phyloP scores from a whole-genome alignment of 495 filamentous ascomycete species.

The Penicillium paxilli region DNA sequence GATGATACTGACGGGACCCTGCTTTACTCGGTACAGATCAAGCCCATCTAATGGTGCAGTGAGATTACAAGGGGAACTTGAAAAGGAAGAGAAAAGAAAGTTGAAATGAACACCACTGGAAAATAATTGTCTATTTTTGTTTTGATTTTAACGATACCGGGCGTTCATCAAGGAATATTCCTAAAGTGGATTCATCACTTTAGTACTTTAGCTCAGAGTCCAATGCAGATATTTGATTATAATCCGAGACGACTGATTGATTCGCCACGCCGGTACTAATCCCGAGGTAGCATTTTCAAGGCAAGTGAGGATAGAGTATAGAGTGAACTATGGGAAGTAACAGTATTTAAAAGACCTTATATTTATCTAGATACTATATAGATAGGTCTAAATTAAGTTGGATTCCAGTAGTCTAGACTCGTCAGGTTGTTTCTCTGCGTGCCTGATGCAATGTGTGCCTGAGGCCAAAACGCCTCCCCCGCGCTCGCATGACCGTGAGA shows the following conservation, averaged over 20 bases:
- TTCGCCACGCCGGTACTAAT: background rate
- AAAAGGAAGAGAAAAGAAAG: too few relatives aligned
- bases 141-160: slow-evolving; percentile 23
- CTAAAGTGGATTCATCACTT: background rate
- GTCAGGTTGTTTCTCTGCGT: background rate
- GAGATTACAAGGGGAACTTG: too few relatives aligned
- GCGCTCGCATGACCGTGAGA: slow-evolving; percentile 51
- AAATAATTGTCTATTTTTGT: too few relatives aligned
- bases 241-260: slow-evolving; percentile 1
- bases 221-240: slow-evolving; percentile 3
- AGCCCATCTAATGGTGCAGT: slow-evolving; percentile 86
- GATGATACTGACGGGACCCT: slow-evolving; percentile 6
- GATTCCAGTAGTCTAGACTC: background rate
- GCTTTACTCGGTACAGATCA: slow-evolving; percentile 54
- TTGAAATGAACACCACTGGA: too few relatives aligned
- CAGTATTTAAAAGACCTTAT: too few relatives aligned
- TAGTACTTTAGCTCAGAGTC: background rate
- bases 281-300: too few relatives aligned
- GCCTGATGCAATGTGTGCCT: slow-evolving; percentile 17
- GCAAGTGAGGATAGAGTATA: too few relatives aligned
- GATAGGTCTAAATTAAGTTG: background rate
- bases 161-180: slow-evolving; percentile 22
- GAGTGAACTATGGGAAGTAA: too few relatives aligned
- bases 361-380: background rate
- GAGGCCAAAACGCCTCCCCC: slow-evolving; percentile 36